phyloP scores from a whole-genome alignment of 2,329 filamentous ascomycete species.

The Pseudopyrenochaeta lycopersici region DNA sequence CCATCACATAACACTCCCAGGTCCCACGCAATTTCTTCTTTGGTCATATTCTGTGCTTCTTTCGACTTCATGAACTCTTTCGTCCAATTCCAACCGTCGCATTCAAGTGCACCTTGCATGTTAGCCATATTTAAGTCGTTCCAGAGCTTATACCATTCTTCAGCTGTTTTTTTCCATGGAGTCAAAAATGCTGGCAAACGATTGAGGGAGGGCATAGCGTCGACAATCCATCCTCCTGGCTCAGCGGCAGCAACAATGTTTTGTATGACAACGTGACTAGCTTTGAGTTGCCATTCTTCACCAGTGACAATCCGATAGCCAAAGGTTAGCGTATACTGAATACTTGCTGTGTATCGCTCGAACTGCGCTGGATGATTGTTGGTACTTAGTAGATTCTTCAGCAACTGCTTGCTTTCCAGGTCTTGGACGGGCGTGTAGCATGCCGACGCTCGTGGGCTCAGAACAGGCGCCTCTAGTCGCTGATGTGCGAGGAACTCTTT shows the following conservation, averaged over 20 bases:
- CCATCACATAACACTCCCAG: conserved; percentile 28
- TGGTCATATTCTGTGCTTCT: conserved; percentile 14
- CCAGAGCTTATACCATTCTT: conserved; percentile 20
- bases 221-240: conserved; percentile 52
- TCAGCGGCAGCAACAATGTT: conserved; percentile 30
- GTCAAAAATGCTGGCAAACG: conserved; percentile 48
- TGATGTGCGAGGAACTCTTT: conserved; percentile 50
- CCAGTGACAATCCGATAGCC: conserved; percentile 45
- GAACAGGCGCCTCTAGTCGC: conserved; percentile 48
- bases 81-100: conserved; percentile 28
- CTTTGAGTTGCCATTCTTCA: conserved; percentile 25
- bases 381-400: conserved; percentile 49
- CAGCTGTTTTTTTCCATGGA: conserved; percentile 37
- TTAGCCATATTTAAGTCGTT: conserved; percentile 25
- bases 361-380: conserved; percentile 41
- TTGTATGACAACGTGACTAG: conserved; percentile 16
- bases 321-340: conserved; percentile 51
- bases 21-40: conserved; percentile 25
- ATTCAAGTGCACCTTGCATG: conserved; percentile 15
- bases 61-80: conserved; percentile 14
- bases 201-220: conserved; percentile 55
- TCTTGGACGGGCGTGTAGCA: conserved; percentile 53
- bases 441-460: conserved; percentile 32
- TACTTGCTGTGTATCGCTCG: conserved; percentile 50
- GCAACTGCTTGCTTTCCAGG: conserved; percentile 54